A percentile compares a stretch with the other conserved stretches of the same genome.
Evolutionary conservation across 495 filamentous ascomycete genomes (phyloP).

Genomic region (Daldinia concentrica): DNA sequence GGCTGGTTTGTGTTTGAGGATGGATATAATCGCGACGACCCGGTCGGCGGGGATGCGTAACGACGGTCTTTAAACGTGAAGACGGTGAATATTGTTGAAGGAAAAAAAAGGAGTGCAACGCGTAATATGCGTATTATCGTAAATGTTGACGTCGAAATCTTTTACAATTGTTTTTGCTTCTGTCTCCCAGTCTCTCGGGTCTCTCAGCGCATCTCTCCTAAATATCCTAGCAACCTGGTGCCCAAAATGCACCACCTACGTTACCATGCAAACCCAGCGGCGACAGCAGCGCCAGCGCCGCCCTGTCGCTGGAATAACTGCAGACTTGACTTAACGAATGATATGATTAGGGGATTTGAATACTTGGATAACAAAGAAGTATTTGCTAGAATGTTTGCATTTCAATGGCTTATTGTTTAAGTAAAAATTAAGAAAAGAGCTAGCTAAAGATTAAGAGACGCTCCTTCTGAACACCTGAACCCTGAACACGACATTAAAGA

Average conservation of each 20-base stretch:
- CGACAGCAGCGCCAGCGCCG: conserved; percentile 41
- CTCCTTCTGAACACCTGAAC: conserved; percentile 4
- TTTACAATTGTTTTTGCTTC: neutral
- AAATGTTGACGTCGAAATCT: neutral
- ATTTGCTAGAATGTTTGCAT: conserved; percentile 28
- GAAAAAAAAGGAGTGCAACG: neutral
- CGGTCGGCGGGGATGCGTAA: neutral
- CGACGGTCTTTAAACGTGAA: neutral
- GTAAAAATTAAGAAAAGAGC: neutral
- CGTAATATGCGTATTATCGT: conserved; percentile 3
- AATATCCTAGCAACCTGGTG: conserved; percentile 20
- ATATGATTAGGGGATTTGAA: neutral
- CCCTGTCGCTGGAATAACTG: conserved; percentile 23
- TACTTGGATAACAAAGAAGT: conserved; percentile 17
- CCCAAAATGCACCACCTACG: conserved; percentile 19
- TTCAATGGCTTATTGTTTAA: conserved; percentile 32
- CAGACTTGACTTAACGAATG: neutral
- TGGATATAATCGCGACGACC: conserved; percentile 12
- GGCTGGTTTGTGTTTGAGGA: conserved; percentile 30
- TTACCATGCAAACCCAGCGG: conserved; percentile 27
- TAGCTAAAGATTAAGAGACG: conserved; percentile 4
- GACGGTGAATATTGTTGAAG: neutral
- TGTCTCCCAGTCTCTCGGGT: neutral
- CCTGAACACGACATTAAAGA: conserved; percentile 15
- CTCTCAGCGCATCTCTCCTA: neutral